Conservation (phyloP, 305 asterid species). For the Lippia alba region DNA sequence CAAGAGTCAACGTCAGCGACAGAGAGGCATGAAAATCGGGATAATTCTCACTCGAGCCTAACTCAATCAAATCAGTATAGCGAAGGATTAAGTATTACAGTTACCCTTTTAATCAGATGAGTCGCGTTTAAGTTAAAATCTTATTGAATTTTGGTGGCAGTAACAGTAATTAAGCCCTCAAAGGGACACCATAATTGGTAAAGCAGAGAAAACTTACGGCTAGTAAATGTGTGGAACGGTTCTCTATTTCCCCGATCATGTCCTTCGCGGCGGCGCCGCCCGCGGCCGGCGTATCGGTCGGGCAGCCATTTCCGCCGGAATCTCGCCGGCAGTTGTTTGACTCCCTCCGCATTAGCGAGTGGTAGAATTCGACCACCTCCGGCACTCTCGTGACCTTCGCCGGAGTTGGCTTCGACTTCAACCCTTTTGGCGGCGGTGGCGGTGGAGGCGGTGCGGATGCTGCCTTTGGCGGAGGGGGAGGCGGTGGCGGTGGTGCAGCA, state of each 20-base stretch:
- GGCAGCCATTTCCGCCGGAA: conserved; percentile 44
- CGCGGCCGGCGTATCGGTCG: conserved; percentile 46
- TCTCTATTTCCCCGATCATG: conserved; percentile 96
- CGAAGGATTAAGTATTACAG: no score
- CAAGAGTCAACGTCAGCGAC: conserved; percentile 54
- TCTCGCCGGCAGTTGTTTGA: conserved; percentile 63
- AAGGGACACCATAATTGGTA: conserved; percentile 24
- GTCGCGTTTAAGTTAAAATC: no score
- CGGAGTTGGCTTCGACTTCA: conserved; percentile 47
- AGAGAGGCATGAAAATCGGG: conserved; percentile 31
- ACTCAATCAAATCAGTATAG: no score
- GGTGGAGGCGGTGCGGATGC: conserved; percentile 63
- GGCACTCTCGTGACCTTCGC: conserved; percentile 84
- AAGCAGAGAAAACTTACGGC: conserved; percentile 62
- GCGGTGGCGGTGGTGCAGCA: conserved; percentile 52
- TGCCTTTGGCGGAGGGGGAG: conserved; percentile 37
- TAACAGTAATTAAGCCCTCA: conserved; percentile 40
- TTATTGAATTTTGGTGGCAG: conserved; percentile 32
- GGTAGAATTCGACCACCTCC: conserved; percentile 95
- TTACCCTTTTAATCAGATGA: no score
- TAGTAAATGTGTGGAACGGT: conserved; percentile 87
- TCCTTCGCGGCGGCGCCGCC: conserved; percentile 76
- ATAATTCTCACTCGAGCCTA: no score
- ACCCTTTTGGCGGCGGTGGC: conserved; percentile 69
- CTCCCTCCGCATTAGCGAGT: conserved; percentile 89